Evolutionary conservation across 108 stramenopile genomes (phyloP), one percentile per base, ranked within the genome.

Genomic region (Nitzschia palea): DNA sequence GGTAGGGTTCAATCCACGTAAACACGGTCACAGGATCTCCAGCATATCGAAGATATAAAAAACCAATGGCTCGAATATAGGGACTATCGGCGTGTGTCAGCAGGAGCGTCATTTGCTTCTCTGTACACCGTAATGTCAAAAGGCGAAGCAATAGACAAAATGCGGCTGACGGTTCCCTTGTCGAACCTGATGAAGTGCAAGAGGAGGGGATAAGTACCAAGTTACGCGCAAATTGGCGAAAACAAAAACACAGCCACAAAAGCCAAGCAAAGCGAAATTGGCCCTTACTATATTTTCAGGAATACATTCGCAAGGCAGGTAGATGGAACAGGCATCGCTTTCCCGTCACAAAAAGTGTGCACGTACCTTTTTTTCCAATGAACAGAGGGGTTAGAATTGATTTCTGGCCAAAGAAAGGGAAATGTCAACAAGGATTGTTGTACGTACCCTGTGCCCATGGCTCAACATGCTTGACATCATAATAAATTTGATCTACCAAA

Each of bases 61-160:
- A 94, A 0, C 97, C 98, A 56, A 97, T 77, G 43, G 90, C 95
- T 15, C 97, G 89, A 64, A 98, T 95, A 77, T 93, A 96, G 12
- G 96, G 95, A 28, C 83, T 84, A 75, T 97, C 97, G 26, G 74
- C 59, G 76, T 96, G 94, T 29, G 84, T 68, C 28, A 98, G 78
- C 73, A 97, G 83, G 26, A 90, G 67, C 42, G 70, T 69, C 94
- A 98, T 95, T 78, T 98, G 98, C 28, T 88, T 87, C 56, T 87
- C 80, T 18, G 96, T 94, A 68, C 94, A 86, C 43, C 94, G 87
- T 31, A 97, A 79, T 27, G 92, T 91, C 55, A 98, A 86, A 23
- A 97, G 83, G 9, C 93, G 86, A 9, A 98, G 76, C 50, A 98
- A 80, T 67, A 97, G 77, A 70, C 98, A 97, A 78, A 97, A 98